These are phyloP conservation scores for Takakia lepidozioides DNA, from an alignment of 225 moss, liverwort and hornwort genomes.

Conservation along the genomic window DNA sequence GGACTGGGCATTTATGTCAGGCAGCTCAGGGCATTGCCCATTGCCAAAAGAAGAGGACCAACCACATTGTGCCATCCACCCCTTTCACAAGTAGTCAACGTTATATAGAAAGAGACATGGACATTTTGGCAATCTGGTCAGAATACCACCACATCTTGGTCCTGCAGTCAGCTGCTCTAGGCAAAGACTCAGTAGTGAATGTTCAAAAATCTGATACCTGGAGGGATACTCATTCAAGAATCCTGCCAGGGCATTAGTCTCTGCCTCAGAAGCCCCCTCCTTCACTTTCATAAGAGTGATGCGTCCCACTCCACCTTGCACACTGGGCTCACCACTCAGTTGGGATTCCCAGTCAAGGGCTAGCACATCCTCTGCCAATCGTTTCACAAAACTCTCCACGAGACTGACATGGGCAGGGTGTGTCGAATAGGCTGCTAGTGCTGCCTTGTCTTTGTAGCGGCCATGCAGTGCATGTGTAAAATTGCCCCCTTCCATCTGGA, in stretches of 20 bases:
- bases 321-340: slow-evolving; percentile 32
- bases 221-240: slow-evolving; percentile 38
- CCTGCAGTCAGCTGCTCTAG: too few species aligned
- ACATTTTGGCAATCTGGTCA: too few species aligned
- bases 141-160: too few species aligned
- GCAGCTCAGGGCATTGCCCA: too few species aligned
- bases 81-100: too few species aligned
- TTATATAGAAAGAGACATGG: too few species aligned
- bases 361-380: slow-evolving; percentile 21
- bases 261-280: slow-evolving; percentile 19
- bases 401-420: slow-evolving; percentile 32
- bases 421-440: slow-evolving; percentile 17
- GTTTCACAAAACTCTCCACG: slow-evolving; percentile 23
- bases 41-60: too few species aligned
- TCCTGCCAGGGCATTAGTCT: slow-evolving; percentile 31
- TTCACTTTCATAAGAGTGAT: slow-evolving; percentile 52
- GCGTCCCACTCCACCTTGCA: slow-evolving; percentile 42
- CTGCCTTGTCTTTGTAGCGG: slow-evolving; percentile 38
- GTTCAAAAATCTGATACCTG: too few species aligned
- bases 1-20: too few species aligned
- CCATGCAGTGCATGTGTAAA: slow-evolving; percentile 66
- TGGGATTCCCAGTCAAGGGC: slow-evolving; percentile 50
- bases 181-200: too few species aligned
- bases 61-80: too few species aligned
- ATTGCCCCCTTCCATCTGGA: slow-evolving; percentile 47